phyloP scores from a whole-genome alignment of 1,139 yeast species.

The Pichia inconspicua region DNA sequence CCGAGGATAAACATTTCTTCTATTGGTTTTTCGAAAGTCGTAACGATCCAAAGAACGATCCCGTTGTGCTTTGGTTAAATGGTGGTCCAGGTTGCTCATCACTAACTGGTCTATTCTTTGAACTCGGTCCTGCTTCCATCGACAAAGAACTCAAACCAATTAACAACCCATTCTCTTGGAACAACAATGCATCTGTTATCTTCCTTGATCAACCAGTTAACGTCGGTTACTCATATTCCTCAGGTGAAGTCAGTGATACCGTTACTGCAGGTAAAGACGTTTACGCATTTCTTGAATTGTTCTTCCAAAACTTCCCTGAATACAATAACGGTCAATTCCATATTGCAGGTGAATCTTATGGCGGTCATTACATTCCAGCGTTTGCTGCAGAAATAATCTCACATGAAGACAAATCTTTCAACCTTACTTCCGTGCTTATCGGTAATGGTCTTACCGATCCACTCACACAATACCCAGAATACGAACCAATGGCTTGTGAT shows the following conservation, averaged over 20 bases:
- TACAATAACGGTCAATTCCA: constrained; percentile 66
- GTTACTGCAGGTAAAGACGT: constrained; percentile 91
- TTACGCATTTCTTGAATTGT: constrained; percentile 81
- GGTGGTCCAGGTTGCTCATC: constrained; percentile 78
- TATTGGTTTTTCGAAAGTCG: constrained; percentile 72
- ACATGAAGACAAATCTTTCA: constrained; percentile 72
- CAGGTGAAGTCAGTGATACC: constrained; percentile 56
- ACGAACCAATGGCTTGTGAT: constrained; percentile 91
- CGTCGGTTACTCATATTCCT: constrained; percentile 73
- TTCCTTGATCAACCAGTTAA: constrained; percentile 71
- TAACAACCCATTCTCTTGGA: constrained; percentile 63
- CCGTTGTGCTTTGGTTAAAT: constrained; percentile 61
- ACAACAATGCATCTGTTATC: constrained; percentile 58
- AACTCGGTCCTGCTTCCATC: constrained; percentile 57
- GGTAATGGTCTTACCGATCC: constrained; percentile 98
- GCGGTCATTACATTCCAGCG: constrained; percentile 94
- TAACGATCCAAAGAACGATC: constrained; percentile 57
- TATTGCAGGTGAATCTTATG: constrained; percentile 98
- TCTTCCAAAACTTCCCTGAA: constrained; percentile 87
- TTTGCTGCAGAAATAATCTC: constrained; percentile 82
- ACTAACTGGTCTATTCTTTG: constrained; percentile 58
- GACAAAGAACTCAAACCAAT: constrained; percentile 40
- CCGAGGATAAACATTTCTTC: constrained; percentile 64
- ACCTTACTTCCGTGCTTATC: constrained; percentile 79
- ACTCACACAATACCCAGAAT: constrained; percentile 76